Base-by-base conservation (phyloP, 2,329 filamentous ascomycete genomes). In the Talaromyces sp. region DNA sequence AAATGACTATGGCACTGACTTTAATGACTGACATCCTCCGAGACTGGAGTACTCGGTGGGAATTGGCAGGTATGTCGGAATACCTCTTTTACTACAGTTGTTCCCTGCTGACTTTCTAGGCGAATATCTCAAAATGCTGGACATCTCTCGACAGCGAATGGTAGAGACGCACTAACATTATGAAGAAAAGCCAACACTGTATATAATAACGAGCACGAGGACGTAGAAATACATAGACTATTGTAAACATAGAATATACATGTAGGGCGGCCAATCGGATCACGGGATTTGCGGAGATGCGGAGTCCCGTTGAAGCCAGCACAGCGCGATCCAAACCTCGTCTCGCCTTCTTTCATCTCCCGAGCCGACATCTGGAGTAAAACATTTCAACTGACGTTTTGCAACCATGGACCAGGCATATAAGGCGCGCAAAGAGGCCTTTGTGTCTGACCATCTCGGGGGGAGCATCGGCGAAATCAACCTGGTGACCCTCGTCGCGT, bases 371-470 rank as follows among this genome's bases (percentile, higher is more conserved):
- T 22, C 22, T 22, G 22, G 22, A 27, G 32, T 15, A 13, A 36
- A 36, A 15, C 6, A 15, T 36, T 15, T 15, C n/a, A 13, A 47
- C n/a, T 11, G 10, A 4, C 17, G 17, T 13, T 47, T 11, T 47
- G 17, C 22, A 47, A 70, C 57, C 9, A 76, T 75, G 76, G 72
- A 75, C 51, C 66, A 72, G 58, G 88, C 83, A 77, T 96, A 97
- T 81, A 99, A 97, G 79, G 85, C 89, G 70, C 83, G 89, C 68
- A 99, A 99, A 80, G 93, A 96, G 81, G 92, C 92, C 72, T 96
- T 96, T 75, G 95, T 99, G 71, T 96, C 93, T 59, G 91, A 92
- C 74, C 85, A 96, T 32, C 88, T 89, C 7, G 95, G 95, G 47
- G 92, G 95, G 62, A 84, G 87, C 33, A 87, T 96, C 63, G 80